Base-by-base conservation (phyloP, 176 grass and related monocot genomes). In the Bolboschoenus planiculmis region DNA sequence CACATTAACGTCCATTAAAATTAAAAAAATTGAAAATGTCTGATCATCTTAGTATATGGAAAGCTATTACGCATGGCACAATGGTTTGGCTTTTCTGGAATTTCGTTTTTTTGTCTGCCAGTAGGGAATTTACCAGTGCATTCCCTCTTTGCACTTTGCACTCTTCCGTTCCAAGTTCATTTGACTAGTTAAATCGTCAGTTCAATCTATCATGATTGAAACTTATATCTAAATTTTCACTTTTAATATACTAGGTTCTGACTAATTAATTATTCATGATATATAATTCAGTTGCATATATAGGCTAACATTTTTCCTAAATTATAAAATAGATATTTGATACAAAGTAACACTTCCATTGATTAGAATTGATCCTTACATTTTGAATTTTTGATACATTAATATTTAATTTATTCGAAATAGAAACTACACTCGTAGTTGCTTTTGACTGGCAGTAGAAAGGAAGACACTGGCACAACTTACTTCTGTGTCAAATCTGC, bases 141-240 rank as follows among this genome's bases (percentile, higher is more conserved):
- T 21, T 58, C 21, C 7, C 20, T n/a, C 7, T 20, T n/a, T n/a
- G n/a, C n/a, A n/a, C n/a, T 53, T 18, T 53, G 50, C 10, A 53
- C 50, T 2, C 50, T 53, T 53, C 50, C 50, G 18, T 53, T 44
- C 8, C 8, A 39, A 71, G n/a, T 44, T 71, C 36, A 71, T 71
- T 71, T 43, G 66, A 71, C 36, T 43, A 24, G 27, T 67, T 37
- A 43, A 21, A 26, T 72, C 44, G 37, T 72, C 18, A 21, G 64
- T n/a, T 68, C 20, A 70, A 70, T 72, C 44, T 43, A 72, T 72
- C 39, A 43, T 43, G 37, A 72, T 72, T 72, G 67, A 24, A n/a
- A n/a, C n/a, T n/a, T n/a, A n/a, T n/a, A n/a, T n/a, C n/a, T n/a
- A n/a, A n/a, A n/a, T n/a, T n/a, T n/a, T n/a, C 37, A 24, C 39